phyloP scores from a whole-genome alignment of 2,329 filamentous ascomycete genomes.

The Alternaria rosae region DNA sequence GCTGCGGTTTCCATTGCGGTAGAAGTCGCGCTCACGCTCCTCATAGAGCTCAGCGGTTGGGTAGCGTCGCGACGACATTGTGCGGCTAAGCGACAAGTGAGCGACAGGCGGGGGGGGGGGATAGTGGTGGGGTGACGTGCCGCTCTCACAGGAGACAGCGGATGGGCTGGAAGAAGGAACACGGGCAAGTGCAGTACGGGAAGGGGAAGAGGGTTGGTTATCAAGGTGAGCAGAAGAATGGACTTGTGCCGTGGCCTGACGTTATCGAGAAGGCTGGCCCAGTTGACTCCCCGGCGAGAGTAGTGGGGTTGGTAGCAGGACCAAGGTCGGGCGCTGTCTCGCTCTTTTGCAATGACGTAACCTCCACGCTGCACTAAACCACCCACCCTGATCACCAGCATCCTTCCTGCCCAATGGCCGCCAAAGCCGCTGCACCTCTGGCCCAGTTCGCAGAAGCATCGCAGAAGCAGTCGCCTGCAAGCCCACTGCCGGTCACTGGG shows the following conservation, averaged over 20 bases:
- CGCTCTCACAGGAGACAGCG: conserved; percentile 11
- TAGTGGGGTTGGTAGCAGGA: conserved; percentile 28
- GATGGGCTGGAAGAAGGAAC: conserved; percentile 9
- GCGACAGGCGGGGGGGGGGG: conserved; percentile 17
- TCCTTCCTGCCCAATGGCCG: conserved; percentile 20
- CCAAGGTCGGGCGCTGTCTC: conserved; percentile 21
- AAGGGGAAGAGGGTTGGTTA: conserved; percentile 12
- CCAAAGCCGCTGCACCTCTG: conserved; percentile 13
- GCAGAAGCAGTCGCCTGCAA: background rate
- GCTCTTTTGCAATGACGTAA: conserved; percentile 25
- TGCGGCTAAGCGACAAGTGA: conserved; percentile 21
- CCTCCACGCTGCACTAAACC: conserved; percentile 14
- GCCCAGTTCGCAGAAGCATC: conserved; percentile 15
- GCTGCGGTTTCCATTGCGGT: conserved; percentile 51
- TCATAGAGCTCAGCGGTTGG: conserved; percentile 58
- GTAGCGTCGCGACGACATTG: conserved; percentile 53
- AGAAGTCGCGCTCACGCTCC: conserved; percentile 59
- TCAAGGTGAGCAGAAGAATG: conserved; percentile 13
- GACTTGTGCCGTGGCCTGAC: conserved; percentile 30
- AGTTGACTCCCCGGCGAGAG: conserved; percentile 25
- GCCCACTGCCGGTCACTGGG: background rate
- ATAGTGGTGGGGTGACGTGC: conserved; percentile 18
- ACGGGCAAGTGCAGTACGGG: conserved; percentile 1
- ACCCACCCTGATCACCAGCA: conserved; percentile 19
- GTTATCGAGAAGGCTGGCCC: conserved; percentile 32